Conservation (phyloP, 208 protist genomes). For the Leishmania major region DNA sequence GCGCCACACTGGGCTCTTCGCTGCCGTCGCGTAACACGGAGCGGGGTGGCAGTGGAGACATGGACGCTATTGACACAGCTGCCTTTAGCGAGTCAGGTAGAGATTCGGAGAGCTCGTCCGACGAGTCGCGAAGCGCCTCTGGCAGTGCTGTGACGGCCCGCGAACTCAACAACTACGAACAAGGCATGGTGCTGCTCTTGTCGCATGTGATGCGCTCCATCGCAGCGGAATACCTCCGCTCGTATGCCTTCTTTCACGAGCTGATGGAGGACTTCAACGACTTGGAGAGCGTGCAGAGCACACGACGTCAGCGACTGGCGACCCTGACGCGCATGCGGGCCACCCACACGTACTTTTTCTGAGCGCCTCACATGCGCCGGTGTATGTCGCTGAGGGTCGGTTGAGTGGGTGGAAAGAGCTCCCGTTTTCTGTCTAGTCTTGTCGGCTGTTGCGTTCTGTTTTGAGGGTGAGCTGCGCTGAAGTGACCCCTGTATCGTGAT, state of each 20-base stretch:
- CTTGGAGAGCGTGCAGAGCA: conserved; percentile 56
- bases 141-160: conserved; percentile 14
- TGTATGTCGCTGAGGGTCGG: neutral
- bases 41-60: neutral
- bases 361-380: neutral
- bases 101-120: conserved; percentile 8
- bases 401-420: neutral
- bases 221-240: conserved; percentile 47
- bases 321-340: conserved; percentile 68
- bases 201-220: conserved; percentile 69
- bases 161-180: conserved; percentile 64
- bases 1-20: neutral
- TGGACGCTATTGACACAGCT: conserved; percentile 4
- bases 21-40: neutral
- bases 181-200: conserved; percentile 76
- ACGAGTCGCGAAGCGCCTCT: conserved; percentile 5
- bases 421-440: neutral
- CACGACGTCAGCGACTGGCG: conserved; percentile 50
- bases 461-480: neutral
- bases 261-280: conserved; percentile 74
- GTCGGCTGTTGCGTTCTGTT: neutral
- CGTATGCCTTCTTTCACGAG: conserved; percentile 55
- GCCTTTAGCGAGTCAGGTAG: conserved; percentile 10
- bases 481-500: neutral
- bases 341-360: conserved; percentile 60